phyloP scores from a whole-genome alignment of 2,329 filamentous ascomycete genomes.

The Fonsecaea monophora region DNA sequence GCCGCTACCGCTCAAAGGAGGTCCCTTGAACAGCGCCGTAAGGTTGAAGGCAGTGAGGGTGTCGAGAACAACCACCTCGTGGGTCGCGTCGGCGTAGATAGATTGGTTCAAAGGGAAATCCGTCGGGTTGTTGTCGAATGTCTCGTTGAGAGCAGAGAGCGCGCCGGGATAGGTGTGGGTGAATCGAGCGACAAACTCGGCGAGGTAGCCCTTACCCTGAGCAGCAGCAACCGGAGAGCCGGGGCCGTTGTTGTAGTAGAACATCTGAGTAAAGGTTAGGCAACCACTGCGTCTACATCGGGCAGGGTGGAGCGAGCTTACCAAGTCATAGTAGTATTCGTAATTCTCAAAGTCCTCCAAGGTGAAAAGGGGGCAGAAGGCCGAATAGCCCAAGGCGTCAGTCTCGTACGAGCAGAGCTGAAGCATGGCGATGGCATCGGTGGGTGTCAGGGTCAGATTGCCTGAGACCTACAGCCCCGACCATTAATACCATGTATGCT shows the following conservation, averaged over 20 bases:
- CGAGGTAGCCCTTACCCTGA: slow-evolving; percentile 75
- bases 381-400: slow-evolving; percentile 74
- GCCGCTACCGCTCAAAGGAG: neutral
- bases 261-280: neutral
- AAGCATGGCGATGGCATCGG: slow-evolving; percentile 71
- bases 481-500: slow-evolving; percentile 52
- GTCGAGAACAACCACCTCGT: slow-evolving; percentile 75
- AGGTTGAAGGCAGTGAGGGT: slow-evolving; percentile 73
- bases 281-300: slow-evolving; percentile 66
- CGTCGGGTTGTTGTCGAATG: slow-evolving; percentile 59
- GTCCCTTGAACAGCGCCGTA: slow-evolving; percentile 17
- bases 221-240: slow-evolving; percentile 66
- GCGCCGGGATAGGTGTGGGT: slow-evolving; percentile 38
- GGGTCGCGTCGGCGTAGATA: slow-evolving; percentile 80
- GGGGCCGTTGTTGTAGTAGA: slow-evolving; percentile 59
- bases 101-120: slow-evolving; percentile 78
- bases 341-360: slow-evolving; percentile 14
- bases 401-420: slow-evolving; percentile 79
- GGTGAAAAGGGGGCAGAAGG: slow-evolving; percentile 75
- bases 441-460: slow-evolving; percentile 64
- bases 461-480: slow-evolving; percentile 35
- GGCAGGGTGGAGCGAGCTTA: slow-evolving; percentile 74
- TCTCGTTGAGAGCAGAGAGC: slow-evolving; percentile 55
- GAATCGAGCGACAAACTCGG: slow-evolving; percentile 71
- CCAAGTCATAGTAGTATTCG: slow-evolving; percentile 61